A percentile compares a stretch with the other conserved stretches of the same genome.
These are phyloP conservation scores for Fusarium chlamydosporum DNA, from an alignment of 2,329 filamentous ascomycete species.

Conservation along the genomic window DNA sequence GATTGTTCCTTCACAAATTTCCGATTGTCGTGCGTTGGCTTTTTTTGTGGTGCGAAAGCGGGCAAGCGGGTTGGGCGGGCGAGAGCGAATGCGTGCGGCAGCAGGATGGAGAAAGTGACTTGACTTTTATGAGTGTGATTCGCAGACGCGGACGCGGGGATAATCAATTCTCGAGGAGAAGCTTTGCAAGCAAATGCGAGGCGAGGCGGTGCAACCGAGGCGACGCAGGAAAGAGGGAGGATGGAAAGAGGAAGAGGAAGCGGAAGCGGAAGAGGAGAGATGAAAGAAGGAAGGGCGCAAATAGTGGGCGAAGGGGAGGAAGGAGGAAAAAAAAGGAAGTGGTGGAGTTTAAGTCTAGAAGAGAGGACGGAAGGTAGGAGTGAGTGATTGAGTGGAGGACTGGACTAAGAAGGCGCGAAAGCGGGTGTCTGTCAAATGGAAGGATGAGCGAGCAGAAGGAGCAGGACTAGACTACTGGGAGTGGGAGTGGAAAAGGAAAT, in stretches of 20 bases:
- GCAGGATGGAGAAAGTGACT: constrained; percentile 25
- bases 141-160: constrained; percentile 44
- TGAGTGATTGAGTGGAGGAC: constrained; percentile 31
- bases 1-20: constrained; percentile 43
- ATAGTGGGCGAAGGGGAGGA: constrained; percentile 49
- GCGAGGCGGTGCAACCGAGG: constrained; percentile 47
- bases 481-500: constrained; percentile 22
- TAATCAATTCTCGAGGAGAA: constrained; percentile 12
- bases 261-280: constrained; percentile 44
- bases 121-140: constrained; percentile 24
- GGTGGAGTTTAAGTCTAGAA: constrained; percentile 52
- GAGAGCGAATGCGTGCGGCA: constrained; percentile 30
- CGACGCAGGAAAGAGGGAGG: constrained; percentile 50
- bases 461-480: too few relatives aligned
- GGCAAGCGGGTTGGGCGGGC: constrained; percentile 21
- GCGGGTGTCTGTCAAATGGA: constrained; percentile 41
- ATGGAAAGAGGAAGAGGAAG: constrained; percentile 37
- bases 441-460: constrained; percentile 14
- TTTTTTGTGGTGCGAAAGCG: constrained; percentile 40
- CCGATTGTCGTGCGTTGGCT: constrained; percentile 36
- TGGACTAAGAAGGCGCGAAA: constrained; percentile 26
- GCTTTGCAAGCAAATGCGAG: constrained; percentile 15
- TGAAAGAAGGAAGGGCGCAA: constrained; percentile 52
- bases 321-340: constrained; percentile 53
- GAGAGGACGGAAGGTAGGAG: constrained; percentile 53